Percentiles rank a stretch among this genome's conserved stretches.
phyloP scores from a whole-genome alignment of 169 alveolate species.

The Cryptosporidium tyzzeri region DNA sequence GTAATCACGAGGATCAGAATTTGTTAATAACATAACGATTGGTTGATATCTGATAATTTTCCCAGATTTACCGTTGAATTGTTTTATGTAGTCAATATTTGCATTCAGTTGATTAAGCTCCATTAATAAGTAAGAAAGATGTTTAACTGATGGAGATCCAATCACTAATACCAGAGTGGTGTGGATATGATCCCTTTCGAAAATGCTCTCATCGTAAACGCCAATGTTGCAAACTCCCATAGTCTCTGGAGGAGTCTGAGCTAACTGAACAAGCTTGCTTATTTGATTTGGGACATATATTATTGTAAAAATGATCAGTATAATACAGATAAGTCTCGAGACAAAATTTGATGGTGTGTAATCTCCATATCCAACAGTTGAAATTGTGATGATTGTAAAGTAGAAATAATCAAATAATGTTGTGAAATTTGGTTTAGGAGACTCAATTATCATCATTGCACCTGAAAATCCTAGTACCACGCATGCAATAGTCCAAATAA shows the following conservation, averaged over 20 bases:
- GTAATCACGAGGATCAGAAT: slow-evolving; percentile 54
- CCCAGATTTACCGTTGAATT: slow-evolving; percentile 53
- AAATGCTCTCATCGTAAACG: slow-evolving; percentile 37
- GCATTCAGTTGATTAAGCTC: slow-evolving; percentile 44
- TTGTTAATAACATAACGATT: slow-evolving; percentile 48
- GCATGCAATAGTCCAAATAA: slow-evolving; percentile 64
- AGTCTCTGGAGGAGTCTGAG: slow-evolving; percentile 74
- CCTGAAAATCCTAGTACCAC: slow-evolving; percentile 69
- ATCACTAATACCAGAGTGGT: slow-evolving; percentile 47
- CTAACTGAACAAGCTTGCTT: slow-evolving; percentile 62
- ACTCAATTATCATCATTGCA: slow-evolving; percentile 74
- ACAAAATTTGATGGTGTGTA: slow-evolving; percentile 63
- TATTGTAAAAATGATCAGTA: slow-evolving; percentile 48
- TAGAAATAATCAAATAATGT: slow-evolving; percentile 64
- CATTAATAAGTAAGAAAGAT: slow-evolving; percentile 50
- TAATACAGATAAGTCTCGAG: slow-evolving; percentile 56
- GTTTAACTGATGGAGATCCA: slow-evolving; percentile 70
- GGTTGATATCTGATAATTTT: slow-evolving; percentile 67
- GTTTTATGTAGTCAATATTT: slow-evolving; percentile 25
- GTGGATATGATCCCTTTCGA: slow-evolving; percentile 65
- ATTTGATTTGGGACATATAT: slow-evolving; percentile 70
- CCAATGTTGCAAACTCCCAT: slow-evolving; percentile 53
- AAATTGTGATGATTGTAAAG: slow-evolving; percentile 74
- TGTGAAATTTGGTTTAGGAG: slow-evolving; percentile 54
- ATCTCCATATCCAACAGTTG: slow-evolving; percentile 79